Evolutionary conservation across 2,329 filamentous ascomycete genomes (phyloP), one percentile per base, ranked within the genome.

Genomic region (Clarireedia homoeocarpa): DNA sequence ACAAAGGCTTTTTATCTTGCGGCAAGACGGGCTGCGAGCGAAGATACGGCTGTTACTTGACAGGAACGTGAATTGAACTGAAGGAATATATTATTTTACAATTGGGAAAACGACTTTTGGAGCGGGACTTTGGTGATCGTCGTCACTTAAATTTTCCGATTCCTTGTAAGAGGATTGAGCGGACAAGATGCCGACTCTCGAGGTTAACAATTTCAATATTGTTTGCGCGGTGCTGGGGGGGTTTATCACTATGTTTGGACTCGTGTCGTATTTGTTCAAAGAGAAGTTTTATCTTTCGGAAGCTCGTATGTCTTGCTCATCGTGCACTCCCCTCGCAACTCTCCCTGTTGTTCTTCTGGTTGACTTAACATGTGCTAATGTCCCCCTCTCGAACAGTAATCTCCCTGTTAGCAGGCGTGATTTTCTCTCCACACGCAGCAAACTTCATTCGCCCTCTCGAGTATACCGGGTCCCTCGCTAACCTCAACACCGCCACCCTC

Each of bases 231-330:
- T 89, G 6, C 72, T 95, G 12, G 91, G 91, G 14, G 91, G 89
- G 1, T 96, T 95, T 73, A 84, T 96, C 59, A 90, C 89, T 0
- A 63, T 95, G n/a, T 96, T 95, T 67, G 91, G 90, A 3, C 74
- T 96, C 45, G 89, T 96, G 0, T 96, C 90, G 0, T 95, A 91
- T 68, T 79, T 96, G 17, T 79, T 89, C 67, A 96, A 96, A 69
- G 91, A 96, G 73, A 86, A 84, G 57, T 92, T 89, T 68, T 96
- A 96, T 69, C 79, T 96, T 1, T 95, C 90, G 1, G 91, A 96
- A 79, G 89, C 91, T 53, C 75, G 89, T 92, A 75, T 70, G 87
- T 61, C 20, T 10, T 20, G 5, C 20, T 45, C 17, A 12, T 30
- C 20, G 20, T 46, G 42, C 30, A 23, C 15, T 12, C n/a, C 27